These are phyloP conservation scores for Echinochloa phyllopogon DNA, from an alignment of 176 grass and related monocot genomes.

Conservation along the genomic window DNA sequence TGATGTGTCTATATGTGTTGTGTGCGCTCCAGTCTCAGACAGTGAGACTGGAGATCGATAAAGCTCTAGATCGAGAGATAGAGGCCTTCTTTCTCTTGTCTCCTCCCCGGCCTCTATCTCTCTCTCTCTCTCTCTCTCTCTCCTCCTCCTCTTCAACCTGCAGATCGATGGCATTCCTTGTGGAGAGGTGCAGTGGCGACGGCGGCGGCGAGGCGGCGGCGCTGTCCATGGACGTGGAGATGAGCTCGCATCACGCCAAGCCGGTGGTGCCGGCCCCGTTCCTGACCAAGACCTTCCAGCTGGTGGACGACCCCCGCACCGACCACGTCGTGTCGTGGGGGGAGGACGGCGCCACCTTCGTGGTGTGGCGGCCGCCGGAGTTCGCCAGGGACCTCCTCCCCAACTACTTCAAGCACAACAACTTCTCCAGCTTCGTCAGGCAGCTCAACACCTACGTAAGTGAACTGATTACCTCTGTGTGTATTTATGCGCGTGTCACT, in stretches of 20 bases:
- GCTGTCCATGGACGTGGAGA: conserved; percentile 43
- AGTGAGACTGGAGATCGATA: conserved; percentile 37
- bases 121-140: not conserved
- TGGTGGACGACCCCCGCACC: conserved; percentile 77
- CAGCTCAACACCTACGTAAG: conserved; percentile 95
- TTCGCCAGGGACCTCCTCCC: conserved; percentile 86
- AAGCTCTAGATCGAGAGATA: conserved; percentile 28
- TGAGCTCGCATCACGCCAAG: conserved; percentile 33
- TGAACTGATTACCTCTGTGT: not conserved
- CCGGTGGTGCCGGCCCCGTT: conserved; percentile 70
- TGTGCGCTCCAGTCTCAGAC: conserved; percentile 23
- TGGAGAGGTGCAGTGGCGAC: conserved; percentile 42
- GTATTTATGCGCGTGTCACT: not conserved
- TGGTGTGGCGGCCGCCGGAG: conserved; percentile 78
- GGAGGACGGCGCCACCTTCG: conserved; percentile 70
- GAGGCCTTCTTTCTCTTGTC: not conserved
- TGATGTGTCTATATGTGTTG: conserved; percentile 12
- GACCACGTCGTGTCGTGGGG: conserved; percentile 90
- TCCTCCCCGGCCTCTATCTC: not conserved
- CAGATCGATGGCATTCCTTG: conserved; percentile 46
- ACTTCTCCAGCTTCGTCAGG: conserved; percentile 96
- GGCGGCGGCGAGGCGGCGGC: conserved; percentile 9
- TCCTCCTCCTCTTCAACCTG: not conserved
- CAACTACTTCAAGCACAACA: conserved; percentile 95
- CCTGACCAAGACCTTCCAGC: conserved; percentile 84